Percentiles rank a stretch among this genome's conserved stretches.
These are phyloP conservation scores for Beauveria sp. DNA, from an alignment of 2,329 filamentous ascomycete species.

Conservation along the genomic window DNA sequence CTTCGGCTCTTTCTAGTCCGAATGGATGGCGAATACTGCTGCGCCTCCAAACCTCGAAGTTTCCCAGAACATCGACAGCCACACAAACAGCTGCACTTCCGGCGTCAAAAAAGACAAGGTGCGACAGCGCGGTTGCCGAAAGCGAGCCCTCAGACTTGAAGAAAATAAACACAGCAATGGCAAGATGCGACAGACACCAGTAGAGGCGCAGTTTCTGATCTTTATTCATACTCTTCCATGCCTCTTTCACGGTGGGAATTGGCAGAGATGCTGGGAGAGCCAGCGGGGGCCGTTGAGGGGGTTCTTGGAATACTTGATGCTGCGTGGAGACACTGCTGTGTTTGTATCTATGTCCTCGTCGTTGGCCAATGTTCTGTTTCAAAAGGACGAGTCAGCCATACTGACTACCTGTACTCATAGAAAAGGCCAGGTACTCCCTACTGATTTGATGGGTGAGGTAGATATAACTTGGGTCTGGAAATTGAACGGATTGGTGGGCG, in stretches of 20 bases:
- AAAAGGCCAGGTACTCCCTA: slow-evolving; percentile 30
- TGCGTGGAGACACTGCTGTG: slow-evolving; percentile 83
- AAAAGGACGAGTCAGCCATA: not conserved
- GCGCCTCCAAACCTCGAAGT: slow-evolving; percentile 96
- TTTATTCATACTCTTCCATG: slow-evolving; percentile 79
- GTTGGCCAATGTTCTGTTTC: slow-evolving; percentile 73
- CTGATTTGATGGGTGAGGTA: slow-evolving; percentile 69
- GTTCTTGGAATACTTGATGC: slow-evolving; percentile 94
- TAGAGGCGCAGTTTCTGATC: slow-evolving; percentile 76
- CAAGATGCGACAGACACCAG: slow-evolving; percentile 86
- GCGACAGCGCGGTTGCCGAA: slow-evolving; percentile 85
- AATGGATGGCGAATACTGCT: slow-evolving; percentile 92
- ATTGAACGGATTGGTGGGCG: slow-evolving; percentile 73
- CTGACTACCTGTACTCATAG: not conserved
- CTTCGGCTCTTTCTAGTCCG: slow-evolving; percentile 83
- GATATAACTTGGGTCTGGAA: slow-evolving; percentile 79
- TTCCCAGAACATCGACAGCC: slow-evolving; percentile 83
- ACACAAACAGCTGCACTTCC: slow-evolving; percentile 88
- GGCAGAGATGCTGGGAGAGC: slow-evolving; percentile 87
- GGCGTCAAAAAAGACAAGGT: slow-evolving; percentile 92
- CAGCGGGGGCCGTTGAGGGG: slow-evolving; percentile 74
- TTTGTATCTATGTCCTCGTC: slow-evolving; percentile 94
- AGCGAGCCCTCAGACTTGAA: slow-evolving; percentile 80
- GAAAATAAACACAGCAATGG: slow-evolving; percentile 76
- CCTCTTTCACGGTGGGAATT: slow-evolving; percentile 82